A percentile compares a stretch with the other conserved stretches of the same genome.
Evolutionary conservation across 306 rosid species (phyloP).

Genomic region (Prinsepia uniflora): DNA sequence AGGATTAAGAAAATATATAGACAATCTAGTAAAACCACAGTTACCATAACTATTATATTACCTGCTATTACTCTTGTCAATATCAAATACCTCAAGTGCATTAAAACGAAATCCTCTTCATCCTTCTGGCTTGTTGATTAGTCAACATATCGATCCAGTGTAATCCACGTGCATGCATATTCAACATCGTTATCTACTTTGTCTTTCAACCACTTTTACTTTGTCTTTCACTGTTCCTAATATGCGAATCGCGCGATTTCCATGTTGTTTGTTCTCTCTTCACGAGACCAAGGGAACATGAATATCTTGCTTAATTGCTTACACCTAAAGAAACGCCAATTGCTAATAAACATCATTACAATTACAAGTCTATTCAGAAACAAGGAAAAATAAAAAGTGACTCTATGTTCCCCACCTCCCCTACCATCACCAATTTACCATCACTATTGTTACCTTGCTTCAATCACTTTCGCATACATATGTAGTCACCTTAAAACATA

Average conservation of each 20-base stretch:
- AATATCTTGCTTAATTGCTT: conserved; percentile 29
- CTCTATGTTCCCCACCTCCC: conserved; percentile 59
- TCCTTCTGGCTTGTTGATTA: no score
- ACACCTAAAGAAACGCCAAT: conserved; percentile 39
- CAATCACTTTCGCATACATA: background rate
- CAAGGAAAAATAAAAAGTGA: conserved; percentile 20
- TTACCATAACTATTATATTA: no score
- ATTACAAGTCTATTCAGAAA: background rate
- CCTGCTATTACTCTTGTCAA: no score
- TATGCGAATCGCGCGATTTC: background rate
- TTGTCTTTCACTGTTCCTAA: background rate
- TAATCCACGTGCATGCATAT: background rate
- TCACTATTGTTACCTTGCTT: conserved; percentile 33
- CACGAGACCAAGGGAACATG: conserved; percentile 19
- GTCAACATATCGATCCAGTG: no score
- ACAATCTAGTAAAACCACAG: no score
- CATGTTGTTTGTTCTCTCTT: background rate
- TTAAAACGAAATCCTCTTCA: no score
- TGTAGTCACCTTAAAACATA: no score
- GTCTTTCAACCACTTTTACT: background rate
- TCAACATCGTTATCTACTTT: no score
- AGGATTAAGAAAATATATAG: no score
- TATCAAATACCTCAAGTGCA: no score
- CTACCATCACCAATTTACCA: conserved; percentile 28
- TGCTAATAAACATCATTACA: background rate